Evolutionary conservation across 768 basidiomycete species (phyloP).

Genomic region (Lactarius psammicola): DNA sequence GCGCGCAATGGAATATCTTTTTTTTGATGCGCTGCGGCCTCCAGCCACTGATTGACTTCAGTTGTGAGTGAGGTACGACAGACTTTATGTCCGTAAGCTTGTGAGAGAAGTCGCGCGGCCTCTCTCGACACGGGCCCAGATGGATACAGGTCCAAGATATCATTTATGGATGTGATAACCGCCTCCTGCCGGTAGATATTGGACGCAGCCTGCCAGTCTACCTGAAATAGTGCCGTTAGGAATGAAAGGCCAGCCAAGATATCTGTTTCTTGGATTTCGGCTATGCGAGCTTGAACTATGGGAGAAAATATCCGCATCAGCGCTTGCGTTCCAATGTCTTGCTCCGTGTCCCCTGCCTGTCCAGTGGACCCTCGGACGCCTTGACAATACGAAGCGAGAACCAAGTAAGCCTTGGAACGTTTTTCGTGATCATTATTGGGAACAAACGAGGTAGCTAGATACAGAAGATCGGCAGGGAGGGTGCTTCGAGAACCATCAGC

Average conservation of each 20-base stretch:
- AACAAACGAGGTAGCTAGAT: conserved; percentile 26
- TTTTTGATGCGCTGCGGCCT: conserved; percentile 50
- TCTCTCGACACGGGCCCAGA: conserved; percentile 50
- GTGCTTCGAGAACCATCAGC: conserved; percentile 2
- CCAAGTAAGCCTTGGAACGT: conserved; percentile 69
- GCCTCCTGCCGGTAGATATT: conserved; percentile 64
- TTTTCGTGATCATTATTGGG: conserved; percentile 18
- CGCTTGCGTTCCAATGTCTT: conserved; percentile 48
- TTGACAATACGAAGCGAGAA: conserved; percentile 67
- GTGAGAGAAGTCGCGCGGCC: conserved; percentile 71
- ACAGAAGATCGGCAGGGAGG: conserved; percentile 28
- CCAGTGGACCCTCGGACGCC: conserved; percentile 45
- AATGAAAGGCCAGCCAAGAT: conserved; percentile 60
- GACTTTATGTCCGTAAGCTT: conserved; percentile 70
- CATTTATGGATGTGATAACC: conserved; percentile 60
- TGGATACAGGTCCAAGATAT: conserved; percentile 65
- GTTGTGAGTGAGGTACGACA: conserved; percentile 63
- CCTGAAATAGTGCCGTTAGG: conserved; percentile 77
- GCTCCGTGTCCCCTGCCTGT: conserved; percentile 37
- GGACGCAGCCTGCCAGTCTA: conserved; percentile 69
- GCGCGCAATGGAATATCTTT: conserved; percentile 50
- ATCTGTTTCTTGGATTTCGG: conserved; percentile 53
- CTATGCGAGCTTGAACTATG: conserved; percentile 47
- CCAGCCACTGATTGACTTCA: conserved; percentile 66
- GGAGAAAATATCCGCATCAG: conserved; percentile 54